Conservation (phyloP, 164 flowering plant genomes). For the Annona cherimola region DNA sequence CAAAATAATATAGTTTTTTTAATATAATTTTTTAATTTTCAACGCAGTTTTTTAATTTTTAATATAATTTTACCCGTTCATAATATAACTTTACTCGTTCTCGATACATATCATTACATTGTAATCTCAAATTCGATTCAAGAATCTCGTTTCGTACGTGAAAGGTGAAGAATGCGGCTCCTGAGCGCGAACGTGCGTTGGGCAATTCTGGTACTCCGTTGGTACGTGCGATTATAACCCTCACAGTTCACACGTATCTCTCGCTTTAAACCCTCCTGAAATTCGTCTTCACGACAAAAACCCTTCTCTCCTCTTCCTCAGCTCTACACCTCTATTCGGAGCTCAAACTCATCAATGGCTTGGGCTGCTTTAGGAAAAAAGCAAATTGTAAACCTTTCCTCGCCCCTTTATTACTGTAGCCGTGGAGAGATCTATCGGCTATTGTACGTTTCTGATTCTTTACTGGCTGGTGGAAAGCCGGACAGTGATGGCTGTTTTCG, state of each 20-base stretch:
- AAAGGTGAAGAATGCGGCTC: no score
- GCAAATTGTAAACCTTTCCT: conserved; percentile 45
- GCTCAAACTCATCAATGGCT: conserved; percentile 40
- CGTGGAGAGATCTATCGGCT: conserved; percentile 32
- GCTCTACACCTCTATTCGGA: background rate
- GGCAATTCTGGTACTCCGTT: no score
- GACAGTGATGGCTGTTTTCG: conserved; percentile 8
- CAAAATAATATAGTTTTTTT: no score
- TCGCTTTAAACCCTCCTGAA: background rate
- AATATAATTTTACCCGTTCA: no score
- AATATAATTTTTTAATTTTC: no score
- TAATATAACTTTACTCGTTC: no score
- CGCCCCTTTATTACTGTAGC: conserved; percentile 42
- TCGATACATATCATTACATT: no score
- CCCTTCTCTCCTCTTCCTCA: background rate
- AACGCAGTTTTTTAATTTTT: no score
- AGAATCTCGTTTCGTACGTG: no score
- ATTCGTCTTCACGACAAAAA: background rate
- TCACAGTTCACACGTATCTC: background rate
- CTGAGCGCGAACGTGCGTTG: no score
- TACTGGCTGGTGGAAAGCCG: conserved; percentile 23
- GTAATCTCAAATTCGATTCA: no score
- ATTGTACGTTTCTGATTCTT: conserved; percentile 24
- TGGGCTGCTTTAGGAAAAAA: conserved; percentile 54
- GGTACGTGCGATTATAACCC: no score